Evolutionary conservation across 148 eudicot species (phyloP).

Genomic region (Amaranthus palmeri): DNA sequence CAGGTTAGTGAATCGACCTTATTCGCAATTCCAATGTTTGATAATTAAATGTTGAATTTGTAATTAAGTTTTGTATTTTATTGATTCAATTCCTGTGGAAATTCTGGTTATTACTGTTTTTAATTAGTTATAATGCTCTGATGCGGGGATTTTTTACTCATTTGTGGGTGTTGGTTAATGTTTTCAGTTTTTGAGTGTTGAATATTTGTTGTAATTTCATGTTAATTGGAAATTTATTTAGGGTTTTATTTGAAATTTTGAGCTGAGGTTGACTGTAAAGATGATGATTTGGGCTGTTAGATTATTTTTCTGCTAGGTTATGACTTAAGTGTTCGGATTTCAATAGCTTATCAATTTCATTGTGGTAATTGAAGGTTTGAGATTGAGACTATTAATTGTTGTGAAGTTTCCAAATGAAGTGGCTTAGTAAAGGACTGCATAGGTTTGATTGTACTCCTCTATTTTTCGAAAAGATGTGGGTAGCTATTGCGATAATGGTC

Average conservation of each 20-base stretch:
- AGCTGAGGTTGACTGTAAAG: too few relatives aligned
- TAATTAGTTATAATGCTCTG: background rate
- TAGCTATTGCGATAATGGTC: too few relatives aligned
- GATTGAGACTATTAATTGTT: background rate
- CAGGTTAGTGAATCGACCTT: constrained; percentile 42
- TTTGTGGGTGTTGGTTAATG: background rate
- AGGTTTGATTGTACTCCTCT: background rate
- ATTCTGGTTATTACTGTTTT: constrained; percentile 16
- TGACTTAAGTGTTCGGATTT: background rate
- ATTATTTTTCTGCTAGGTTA: background rate
- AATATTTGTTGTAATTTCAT: background rate
- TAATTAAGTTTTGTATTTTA: constrained; percentile 5
- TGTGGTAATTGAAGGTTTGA: background rate
- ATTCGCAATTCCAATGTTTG: too few relatives aligned
- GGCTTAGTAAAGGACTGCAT: background rate
- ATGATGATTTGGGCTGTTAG: too few relatives aligned
- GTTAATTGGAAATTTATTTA: background rate
- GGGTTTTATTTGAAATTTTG: too few relatives aligned
- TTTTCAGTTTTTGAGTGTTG: background rate
- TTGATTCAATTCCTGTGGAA: background rate
- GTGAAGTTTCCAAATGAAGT: background rate
- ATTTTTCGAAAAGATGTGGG: background rate
- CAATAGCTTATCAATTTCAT: background rate
- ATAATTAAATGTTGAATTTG: background rate
- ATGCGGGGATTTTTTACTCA: constrained; percentile 2